Conservation (phyloP, 2,329 filamentous ascomycete species). For the Pseudopithomyces chartarum region DNA sequence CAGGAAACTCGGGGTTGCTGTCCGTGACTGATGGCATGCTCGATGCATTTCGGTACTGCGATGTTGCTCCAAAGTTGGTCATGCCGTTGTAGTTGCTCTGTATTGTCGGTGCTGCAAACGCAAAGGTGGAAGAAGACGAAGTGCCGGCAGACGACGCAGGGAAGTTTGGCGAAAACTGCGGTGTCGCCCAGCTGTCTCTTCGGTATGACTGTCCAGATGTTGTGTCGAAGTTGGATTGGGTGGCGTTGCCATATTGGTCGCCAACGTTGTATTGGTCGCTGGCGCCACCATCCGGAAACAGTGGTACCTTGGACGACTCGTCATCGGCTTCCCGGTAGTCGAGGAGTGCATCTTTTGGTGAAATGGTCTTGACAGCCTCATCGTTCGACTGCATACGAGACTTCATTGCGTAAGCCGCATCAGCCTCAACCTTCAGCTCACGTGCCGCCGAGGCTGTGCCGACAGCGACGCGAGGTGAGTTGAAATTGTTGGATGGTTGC, state of each 20-base stretch:
- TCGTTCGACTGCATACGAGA: slow-evolving; percentile 46
- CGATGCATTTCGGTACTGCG: slow-evolving; percentile 41
- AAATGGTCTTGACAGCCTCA: slow-evolving; percentile 75
- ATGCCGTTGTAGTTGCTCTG: slow-evolving; percentile 38
- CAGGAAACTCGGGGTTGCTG: slow-evolving; percentile 62
- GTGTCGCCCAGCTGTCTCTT: slow-evolving; percentile 42
- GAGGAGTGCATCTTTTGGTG: slow-evolving; percentile 87
- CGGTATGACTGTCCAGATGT: slow-evolving; percentile 40
- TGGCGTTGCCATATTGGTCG: slow-evolving; percentile 45
- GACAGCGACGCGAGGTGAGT: slow-evolving; percentile 48
- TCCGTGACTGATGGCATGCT: slow-evolving; percentile 42
- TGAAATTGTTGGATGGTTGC: slow-evolving; percentile 50
- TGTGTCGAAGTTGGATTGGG: slow-evolving; percentile 43
- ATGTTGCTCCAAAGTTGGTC: slow-evolving; percentile 33
- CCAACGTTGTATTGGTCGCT: slow-evolving; percentile 55
- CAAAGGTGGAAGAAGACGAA: slow-evolving; percentile 47
- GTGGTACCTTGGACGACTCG: slow-evolving; percentile 67
- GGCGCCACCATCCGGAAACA: slow-evolving; percentile 70
- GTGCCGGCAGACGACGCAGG: slow-evolving; percentile 35
- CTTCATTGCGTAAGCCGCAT: slow-evolving; percentile 54
- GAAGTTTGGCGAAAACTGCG: slow-evolving; percentile 42
- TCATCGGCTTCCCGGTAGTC: slow-evolving; percentile 81
- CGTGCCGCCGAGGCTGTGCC: slow-evolving; percentile 64
- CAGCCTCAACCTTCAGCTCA: slow-evolving; percentile 67
- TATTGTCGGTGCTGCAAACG: slow-evolving; percentile 53